Evolutionary conservation across 1,284 basidiomycete genomes (phyloP).

Genomic region (Tilletia setariae): DNA sequence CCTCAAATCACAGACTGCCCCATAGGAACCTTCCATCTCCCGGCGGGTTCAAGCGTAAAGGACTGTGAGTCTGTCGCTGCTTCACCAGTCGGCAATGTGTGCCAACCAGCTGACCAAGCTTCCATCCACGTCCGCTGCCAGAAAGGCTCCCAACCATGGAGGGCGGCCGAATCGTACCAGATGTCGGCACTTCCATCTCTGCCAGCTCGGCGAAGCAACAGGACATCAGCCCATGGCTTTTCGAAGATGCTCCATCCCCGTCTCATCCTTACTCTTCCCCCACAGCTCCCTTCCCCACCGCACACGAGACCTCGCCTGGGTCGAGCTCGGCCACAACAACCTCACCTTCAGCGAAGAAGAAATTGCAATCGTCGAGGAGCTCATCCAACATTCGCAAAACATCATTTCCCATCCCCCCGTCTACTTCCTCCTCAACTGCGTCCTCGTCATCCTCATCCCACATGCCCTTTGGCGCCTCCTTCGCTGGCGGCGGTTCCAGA

Average conservation of each 20-base stretch:
- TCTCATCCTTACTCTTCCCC: not conserved
- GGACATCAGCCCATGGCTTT: slow-evolving; percentile 41
- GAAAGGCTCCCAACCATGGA: not conserved
- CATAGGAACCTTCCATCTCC: too few relatives aligned
- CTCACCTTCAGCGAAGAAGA: not conserved
- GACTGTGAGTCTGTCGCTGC: too few relatives aligned
- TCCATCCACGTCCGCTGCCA: too few relatives aligned
- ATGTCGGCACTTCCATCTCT: slow-evolving; percentile 4
- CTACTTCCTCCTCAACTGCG: not conserved
- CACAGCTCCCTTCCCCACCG: not conserved
- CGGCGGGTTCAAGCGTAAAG: too few relatives aligned
- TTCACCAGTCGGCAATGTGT: too few relatives aligned
- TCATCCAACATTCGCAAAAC: not conserved
- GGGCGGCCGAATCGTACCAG: not conserved
- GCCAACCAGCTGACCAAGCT: too few relatives aligned
- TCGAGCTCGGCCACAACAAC: slow-evolving; percentile 22
- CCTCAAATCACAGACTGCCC: too few relatives aligned
- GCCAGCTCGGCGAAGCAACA: slow-evolving; percentile 21
- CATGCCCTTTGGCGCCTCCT: too few relatives aligned
- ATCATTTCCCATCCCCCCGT: not conserved
- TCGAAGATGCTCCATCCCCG: slow-evolving; percentile 20
- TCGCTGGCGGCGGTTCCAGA: too few relatives aligned
- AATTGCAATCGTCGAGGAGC: not conserved
- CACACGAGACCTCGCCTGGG: slow-evolving; percentile 21
- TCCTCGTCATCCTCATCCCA: not conserved